These are phyloP conservation scores for Pyrus communis DNA, from an alignment of 306 rosid species.

Conservation along the genomic window DNA sequence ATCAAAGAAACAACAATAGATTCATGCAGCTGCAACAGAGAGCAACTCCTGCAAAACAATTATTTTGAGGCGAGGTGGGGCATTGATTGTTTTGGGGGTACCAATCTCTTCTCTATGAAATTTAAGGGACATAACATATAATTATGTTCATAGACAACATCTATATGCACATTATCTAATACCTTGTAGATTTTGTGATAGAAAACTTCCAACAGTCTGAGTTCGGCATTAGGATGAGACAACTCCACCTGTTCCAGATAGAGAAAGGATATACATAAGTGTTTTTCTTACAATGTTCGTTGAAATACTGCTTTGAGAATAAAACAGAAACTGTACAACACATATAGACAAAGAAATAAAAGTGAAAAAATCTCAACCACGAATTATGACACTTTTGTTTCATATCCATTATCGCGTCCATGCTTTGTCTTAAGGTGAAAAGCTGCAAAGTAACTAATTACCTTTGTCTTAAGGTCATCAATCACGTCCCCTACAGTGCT, in stretches of 20 bases:
- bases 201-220: constrained; percentile 86
- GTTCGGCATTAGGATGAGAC: constrained; percentile 76
- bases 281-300: not conserved
- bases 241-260: constrained; percentile 67
- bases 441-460: constrained; percentile 17
- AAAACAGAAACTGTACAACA: not conserved
- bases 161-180: not conserved
- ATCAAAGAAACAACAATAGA: not conserved
- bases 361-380: not conserved
- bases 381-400: not conserved
- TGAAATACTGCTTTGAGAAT: not conserved
- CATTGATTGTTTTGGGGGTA: no score
- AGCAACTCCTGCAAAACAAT: no score
- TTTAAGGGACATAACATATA: not conserved
- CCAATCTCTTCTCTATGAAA: not conserved
- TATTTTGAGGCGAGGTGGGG: no score
- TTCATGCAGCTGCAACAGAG: not conserved
- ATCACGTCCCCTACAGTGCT: constrained; percentile 73
- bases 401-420: not conserved
- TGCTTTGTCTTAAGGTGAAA: not conserved
- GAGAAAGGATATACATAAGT: no score
- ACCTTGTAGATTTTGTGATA: constrained; percentile 97
- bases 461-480: constrained; percentile 61
- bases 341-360: not conserved
- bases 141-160: not conserved